Evolutionary conservation across 345 rosid species (phyloP), one percentile per base, ranked within the genome.

Genomic region (Mercurialis annua): DNA sequence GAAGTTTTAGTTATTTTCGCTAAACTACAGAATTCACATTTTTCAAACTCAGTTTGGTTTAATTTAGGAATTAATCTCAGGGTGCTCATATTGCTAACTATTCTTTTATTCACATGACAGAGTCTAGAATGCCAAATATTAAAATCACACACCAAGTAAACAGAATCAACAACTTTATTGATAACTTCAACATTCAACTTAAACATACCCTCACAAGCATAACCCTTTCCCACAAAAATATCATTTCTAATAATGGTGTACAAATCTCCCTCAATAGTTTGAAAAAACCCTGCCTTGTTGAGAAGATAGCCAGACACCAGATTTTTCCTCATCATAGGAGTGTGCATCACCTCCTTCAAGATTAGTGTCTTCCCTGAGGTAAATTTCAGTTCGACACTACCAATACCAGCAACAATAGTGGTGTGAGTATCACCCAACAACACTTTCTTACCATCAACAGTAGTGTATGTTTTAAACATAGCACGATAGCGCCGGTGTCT

Each of bases 91-190:
- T 58, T 58, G 2, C 18, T 2, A 34, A 62, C 18, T 17, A 62
- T 5, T 3, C 33, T 49, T 21, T 62, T 62, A 27, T 62, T 62
- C 9, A 62, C 50, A 62, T 62, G 65, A 62, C 50, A 62, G 42
- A 62, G 50, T 17, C 50, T 17, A 36, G 65, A 14, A 43, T 62
- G 47, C 30, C 50, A 62, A 62, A 38, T 17, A 62, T 36, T 36
- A n/a, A 62, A 62, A 43, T 7, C 3, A 62, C 65, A 6, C 10
- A 21, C 3, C 16, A 14, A 62, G 12, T 7, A n/a, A n/a, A n/a
- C 9, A 38, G 50, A 6, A 15, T 5, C 7, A 31, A 14, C n/a
- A 62, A 42, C 50, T 46, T 46, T 46, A 46, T 7, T 46, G 4
- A 8, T 46, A 8, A 8, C 9, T 46, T 42, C 46, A 5, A 46